Conservation (phyloP, 1,139 yeast genomes). For the Wickerhamomyces sp. region DNA sequence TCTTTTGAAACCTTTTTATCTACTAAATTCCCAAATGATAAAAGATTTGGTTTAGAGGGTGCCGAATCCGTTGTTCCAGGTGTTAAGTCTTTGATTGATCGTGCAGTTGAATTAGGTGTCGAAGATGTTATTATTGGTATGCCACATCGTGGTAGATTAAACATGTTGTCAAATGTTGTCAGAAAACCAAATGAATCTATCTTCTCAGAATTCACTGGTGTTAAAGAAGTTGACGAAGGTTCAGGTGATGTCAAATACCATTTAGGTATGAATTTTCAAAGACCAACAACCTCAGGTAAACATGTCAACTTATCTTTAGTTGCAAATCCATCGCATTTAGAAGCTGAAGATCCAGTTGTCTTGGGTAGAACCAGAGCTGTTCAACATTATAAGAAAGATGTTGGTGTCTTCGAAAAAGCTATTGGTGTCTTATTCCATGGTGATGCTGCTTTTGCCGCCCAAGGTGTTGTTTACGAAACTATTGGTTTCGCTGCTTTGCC, state of each 20-base stretch:
- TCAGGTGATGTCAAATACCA: conserved; percentile 99
- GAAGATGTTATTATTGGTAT: conserved; percentile 97
- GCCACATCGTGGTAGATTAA: conserved; percentile 99
- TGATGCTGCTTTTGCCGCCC: conserved; percentile 98
- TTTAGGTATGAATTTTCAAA: conserved; percentile 97
- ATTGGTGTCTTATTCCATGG: conserved; percentile 93
- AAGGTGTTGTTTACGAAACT: conserved; percentile 98
- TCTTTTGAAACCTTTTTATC: conserved; percentile 89
- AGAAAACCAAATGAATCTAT: conserved; percentile 98
- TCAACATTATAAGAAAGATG: conserved; percentile 86
- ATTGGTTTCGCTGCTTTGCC: conserved; percentile 92
- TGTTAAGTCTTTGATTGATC: conserved; percentile 91
- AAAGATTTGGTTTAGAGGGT: conserved; percentile 98
- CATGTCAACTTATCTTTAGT: conserved; percentile 92
- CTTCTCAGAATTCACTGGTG: conserved; percentile 92
- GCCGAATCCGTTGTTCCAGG: conserved; percentile 97
- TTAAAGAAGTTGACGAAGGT: conserved; percentile 81
- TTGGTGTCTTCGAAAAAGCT: conserved; percentile 79
- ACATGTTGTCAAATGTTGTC: conserved; percentile 95
- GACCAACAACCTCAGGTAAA: conserved; percentile 98
- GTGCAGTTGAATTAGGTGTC: conserved; percentile 87
- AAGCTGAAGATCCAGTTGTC: conserved; percentile 98
- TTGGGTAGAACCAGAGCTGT: conserved; percentile 97
- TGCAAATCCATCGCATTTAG: conserved; percentile 98
- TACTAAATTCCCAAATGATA: conserved; percentile 96